Percentiles rank a stretch among this genome's conserved stretches.
phyloP scores from a whole-genome alignment of 108 stramenopile genomes.

The Nitzschia sp. region DNA sequence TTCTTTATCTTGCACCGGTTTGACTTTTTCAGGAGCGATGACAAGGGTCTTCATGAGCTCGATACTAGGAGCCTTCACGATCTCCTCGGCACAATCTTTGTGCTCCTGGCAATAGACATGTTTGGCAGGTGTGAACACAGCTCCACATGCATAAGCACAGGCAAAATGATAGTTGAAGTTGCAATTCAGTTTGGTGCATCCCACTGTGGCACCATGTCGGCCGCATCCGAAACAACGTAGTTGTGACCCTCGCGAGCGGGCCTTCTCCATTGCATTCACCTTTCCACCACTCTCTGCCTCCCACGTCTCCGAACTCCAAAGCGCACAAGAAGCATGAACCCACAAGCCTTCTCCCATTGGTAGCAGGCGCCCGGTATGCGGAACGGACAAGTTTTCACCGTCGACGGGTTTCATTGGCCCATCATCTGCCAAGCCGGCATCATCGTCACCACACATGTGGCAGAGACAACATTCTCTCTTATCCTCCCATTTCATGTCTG shows the following conservation, averaged over 20 bases:
- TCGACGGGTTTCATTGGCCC: constrained; percentile 12
- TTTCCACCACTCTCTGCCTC: constrained; percentile 46
- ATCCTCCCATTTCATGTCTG: constrained; percentile 52
- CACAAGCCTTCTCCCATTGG: constrained; percentile 60
- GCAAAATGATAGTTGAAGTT: constrained; percentile 60
- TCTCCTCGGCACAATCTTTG: constrained; percentile 33
- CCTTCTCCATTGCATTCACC: constrained; percentile 54
- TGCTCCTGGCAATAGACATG: constrained; percentile 51
- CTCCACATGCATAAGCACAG: constrained; percentile 59
- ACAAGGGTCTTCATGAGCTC: constrained; percentile 62
- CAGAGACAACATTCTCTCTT: constrained; percentile 64
- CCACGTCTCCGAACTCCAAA: constrained; percentile 71
- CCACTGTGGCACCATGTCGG: constrained; percentile 59
- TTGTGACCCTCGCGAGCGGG: constrained; percentile 59
- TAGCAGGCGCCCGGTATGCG: constrained; percentile 52
- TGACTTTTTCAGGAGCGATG: constrained; percentile 42
- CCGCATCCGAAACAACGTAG: constrained; percentile 76
- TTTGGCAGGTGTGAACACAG: constrained; percentile 51
- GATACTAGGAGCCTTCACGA: constrained; percentile 37
- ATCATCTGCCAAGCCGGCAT: constrained; percentile 47
- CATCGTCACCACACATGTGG: constrained; percentile 65
- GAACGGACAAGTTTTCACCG: constrained; percentile 13
- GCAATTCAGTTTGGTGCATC: constrained; percentile 57
- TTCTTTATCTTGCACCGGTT: constrained; percentile 19
- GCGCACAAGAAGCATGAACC: constrained; percentile 65